Evolutionary conservation across 2,329 filamentous ascomycete species (phyloP).

Genomic region (Trichoderma koningii): DNA sequence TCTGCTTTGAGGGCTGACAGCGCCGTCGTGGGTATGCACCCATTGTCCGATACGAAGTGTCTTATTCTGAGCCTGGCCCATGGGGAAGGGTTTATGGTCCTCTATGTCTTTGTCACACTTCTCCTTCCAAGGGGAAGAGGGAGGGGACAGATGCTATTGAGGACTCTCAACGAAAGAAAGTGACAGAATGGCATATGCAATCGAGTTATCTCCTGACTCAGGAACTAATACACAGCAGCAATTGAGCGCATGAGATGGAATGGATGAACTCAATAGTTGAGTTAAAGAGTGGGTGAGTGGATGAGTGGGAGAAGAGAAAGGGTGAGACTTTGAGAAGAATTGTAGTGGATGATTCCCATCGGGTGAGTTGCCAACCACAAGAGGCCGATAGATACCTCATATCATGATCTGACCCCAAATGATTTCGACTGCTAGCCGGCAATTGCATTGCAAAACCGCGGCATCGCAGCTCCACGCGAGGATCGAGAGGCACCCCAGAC

Average conservation of each 20-base stretch:
- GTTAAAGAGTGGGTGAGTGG: not conserved
- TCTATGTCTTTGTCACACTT: not conserved
- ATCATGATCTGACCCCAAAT: not conserved
- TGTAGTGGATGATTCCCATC: not conserved
- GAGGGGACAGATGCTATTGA: not conserved
- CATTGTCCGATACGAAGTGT: constrained; percentile 15
- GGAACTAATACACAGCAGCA: not conserved
- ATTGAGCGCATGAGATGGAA: not conserved
- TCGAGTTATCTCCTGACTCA: not conserved
- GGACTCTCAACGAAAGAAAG: not conserved
- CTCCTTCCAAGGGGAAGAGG: not conserved
- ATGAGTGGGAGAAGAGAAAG: not conserved
- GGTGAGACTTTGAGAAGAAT: not conserved
- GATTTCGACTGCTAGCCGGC: not conserved
- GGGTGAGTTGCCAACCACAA: not conserved
- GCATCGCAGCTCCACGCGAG: not conserved
- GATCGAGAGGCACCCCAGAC: not conserved
- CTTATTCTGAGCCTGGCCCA: not conserved
- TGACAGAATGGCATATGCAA: not conserved
- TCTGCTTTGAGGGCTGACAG: not conserved
- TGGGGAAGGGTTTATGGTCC: not conserved
- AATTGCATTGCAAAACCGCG: not conserved
- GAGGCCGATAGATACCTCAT: not conserved
- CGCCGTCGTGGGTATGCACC: constrained; percentile 12
- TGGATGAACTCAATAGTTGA: not conserved